Percentiles rank a stretch among this genome's conserved stretches.
These are phyloP conservation scores for Macrocystidia cucumis DNA, from an alignment of 1,284 basidiomycete species.

Conservation along the genomic window DNA sequence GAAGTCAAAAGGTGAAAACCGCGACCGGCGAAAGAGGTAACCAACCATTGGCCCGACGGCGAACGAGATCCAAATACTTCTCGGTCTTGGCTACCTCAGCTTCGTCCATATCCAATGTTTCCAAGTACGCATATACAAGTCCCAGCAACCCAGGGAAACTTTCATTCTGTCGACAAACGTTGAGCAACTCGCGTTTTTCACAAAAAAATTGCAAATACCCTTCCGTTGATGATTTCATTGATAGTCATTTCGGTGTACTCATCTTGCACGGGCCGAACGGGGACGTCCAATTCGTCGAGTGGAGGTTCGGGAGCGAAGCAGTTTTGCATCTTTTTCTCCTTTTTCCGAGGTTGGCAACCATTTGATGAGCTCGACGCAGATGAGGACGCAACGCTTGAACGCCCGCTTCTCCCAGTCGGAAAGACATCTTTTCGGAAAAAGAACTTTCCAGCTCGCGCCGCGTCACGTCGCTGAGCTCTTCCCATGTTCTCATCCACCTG, in stretches of 20 bases:
- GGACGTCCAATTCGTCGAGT: conserved; percentile 37
- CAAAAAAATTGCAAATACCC: conserved; percentile 33
- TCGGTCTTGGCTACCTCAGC: conserved; percentile 61
- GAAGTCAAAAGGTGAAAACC: conserved; percentile 11
- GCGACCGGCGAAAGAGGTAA: conserved; percentile 7
- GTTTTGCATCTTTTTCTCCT: conserved; percentile 62
- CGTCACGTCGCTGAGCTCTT: conserved; percentile 82
- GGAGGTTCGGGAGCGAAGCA: conserved; percentile 58
- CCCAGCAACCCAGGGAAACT: conserved; percentile 83
- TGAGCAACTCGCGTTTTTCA: conserved; percentile 8
- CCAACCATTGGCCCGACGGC: conserved; percentile 74
- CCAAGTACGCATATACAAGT: conserved; percentile 83
- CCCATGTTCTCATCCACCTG: conserved; percentile 98
- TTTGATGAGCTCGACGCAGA: conserved; percentile 46
- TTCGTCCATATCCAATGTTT: conserved; percentile 77
- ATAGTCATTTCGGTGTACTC: conserved; percentile 93
- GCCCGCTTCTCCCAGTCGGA: conserved; percentile 40
- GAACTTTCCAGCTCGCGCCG: conserved; percentile 69
- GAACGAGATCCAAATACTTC: conserved; percentile 76
- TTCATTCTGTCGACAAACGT: conserved; percentile 32
- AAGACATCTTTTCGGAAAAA: conserved; percentile 89
- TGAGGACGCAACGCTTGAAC: conserved; percentile 37
- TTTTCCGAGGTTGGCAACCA: conserved; percentile 30
- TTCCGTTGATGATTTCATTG: conserved; percentile 92
- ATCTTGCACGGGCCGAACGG: conserved; percentile 50